Evolutionary conservation across 345 rosid species (phyloP), one percentile per base, ranked within the genome.

Genomic region (Adansonia digitata): DNA sequence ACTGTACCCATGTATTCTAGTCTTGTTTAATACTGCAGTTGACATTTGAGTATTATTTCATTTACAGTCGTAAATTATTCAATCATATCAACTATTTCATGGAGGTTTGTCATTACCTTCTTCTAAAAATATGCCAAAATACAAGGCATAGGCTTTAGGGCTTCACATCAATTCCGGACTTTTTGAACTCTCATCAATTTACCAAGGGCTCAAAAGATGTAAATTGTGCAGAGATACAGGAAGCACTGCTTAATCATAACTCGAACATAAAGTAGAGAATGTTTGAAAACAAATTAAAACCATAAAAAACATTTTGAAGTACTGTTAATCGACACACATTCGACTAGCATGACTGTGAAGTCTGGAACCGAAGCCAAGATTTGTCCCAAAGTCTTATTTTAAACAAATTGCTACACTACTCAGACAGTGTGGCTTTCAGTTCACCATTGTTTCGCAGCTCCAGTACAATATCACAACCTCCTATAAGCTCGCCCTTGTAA

Each of bases 401-500:
- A 49, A 73, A 17, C 24, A 52, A 60, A 45, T 29, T 37, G 2
- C 20, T 55, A 40, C 75, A 10, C 78, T 86, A 92, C 84, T 91
- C 95, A 3, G 97, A 87, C 0, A 96, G 77, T 77, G 97, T 90
- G n/a, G 87, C 77, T 83, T 89, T 87, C 78, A 96, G 92, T 64
- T 92, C 98, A 63, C 94, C 92, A 6, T 77, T 85, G 76, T 74
- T 85, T 67, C 73, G 80, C 45, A 96, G 86, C 84, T 92, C 99
- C 90, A 92, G 74, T 45, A 96, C 53, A 39, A 92, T 96, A 76
- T 96, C 99, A 72, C 97, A 93, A 15, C 99, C 99, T 77, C 99
- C 99, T 60, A 96, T 74, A 13, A 96, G 80, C 85, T 96, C 98
- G n/a, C 98, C 99, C 81, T 90, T 93, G 85, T 85, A 87, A 79